Evolutionary conservation across 2,329 filamentous ascomycete genomes (phyloP).

Genomic region (Ophiocordyceps sinensis): DNA sequence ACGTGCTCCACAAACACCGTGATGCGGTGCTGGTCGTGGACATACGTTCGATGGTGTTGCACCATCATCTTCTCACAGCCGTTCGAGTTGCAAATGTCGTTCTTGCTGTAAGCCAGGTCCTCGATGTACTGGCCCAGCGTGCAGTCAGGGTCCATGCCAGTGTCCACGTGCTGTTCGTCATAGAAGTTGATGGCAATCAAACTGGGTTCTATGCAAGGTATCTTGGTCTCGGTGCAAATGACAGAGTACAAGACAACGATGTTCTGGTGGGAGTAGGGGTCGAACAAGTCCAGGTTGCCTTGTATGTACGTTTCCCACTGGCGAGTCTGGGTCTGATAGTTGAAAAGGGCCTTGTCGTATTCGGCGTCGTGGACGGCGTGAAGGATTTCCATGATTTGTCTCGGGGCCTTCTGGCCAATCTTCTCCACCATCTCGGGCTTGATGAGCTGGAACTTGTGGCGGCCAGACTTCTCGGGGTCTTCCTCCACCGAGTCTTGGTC

Average conservation of each 20-base stretch:
- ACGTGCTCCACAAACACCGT: conserved; percentile 67
- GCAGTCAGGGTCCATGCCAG: conserved; percentile 67
- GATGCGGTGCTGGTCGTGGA: conserved; percentile 87
- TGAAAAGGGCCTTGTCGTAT: conserved; percentile 87
- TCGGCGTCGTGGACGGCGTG: conserved; percentile 93
- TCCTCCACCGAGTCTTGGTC: conserved; percentile 57
- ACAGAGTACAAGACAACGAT: conserved; percentile 90
- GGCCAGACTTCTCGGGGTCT: conserved; percentile 46
- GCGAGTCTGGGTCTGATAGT: conserved; percentile 84
- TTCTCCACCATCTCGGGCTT: conserved; percentile 91
- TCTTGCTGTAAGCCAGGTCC: conserved; percentile 64
- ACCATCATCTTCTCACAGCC: conserved; percentile 80
- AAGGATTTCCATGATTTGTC: conserved; percentile 82
- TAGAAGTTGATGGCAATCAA: conserved; percentile 89
- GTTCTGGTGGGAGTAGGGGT: conserved; percentile 90
- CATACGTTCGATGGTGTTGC: conserved; percentile 91
- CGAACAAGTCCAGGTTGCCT: conserved; percentile 77
- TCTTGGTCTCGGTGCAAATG: conserved; percentile 84
- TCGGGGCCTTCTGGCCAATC: conserved; percentile 63
- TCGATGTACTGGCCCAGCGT: conserved; percentile 93
- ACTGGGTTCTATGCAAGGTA: conserved; percentile 82
- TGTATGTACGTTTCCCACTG: conserved; percentile 95
- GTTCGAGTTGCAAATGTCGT: conserved; percentile 65
- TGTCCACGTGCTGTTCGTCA: conserved; percentile 69
- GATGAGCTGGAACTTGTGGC: conserved; percentile 75